phyloP scores from a whole-genome alignment of 2,329 filamentous ascomycete species.

The Canariomyces notabilis region DNA sequence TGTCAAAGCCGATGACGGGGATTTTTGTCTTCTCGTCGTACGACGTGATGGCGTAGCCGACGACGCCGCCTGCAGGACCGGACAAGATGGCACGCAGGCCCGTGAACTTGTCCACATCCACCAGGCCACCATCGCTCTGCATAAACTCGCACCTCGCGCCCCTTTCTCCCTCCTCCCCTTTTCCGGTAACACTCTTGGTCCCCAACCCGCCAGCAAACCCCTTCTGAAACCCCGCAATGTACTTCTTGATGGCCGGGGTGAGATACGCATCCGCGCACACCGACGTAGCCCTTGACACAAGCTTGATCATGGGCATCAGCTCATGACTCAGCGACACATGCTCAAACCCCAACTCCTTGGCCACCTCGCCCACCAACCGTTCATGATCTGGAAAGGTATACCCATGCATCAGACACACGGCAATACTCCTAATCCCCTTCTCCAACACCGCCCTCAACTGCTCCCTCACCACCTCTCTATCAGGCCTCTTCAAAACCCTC shows the following conservation, averaged over 20 bases:
- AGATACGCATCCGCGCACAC: slow-evolving; percentile 77
- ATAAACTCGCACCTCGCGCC: slow-evolving; percentile 89
- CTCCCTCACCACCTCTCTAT: slow-evolving; percentile 49
- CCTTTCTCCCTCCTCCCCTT: slow-evolving; percentile 55
- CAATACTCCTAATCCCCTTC: slow-evolving; percentile 71
- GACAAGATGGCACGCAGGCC: slow-evolving; percentile 82
- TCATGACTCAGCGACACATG: slow-evolving; percentile 79
- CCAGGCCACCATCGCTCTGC: slow-evolving; percentile 75
- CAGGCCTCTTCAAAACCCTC: slow-evolving; percentile 60
- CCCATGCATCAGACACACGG: slow-evolving; percentile 86
- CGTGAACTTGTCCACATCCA: slow-evolving; percentile 75
- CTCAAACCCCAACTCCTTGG: slow-evolving; percentile 72
- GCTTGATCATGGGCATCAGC: slow-evolving; percentile 86
- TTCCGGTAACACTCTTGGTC: slow-evolving; percentile 62
- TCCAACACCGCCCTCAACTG: slow-evolving; percentile 65
- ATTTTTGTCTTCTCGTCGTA: slow-evolving; percentile 78
- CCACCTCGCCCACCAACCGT: slow-evolving; percentile 67
- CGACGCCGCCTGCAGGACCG: slow-evolving; percentile 87
- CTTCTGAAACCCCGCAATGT: slow-evolving; percentile 66
- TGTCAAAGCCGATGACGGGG: slow-evolving; percentile 91
- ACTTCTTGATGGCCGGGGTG: slow-evolving; percentile 73
- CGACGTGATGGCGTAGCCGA: slow-evolving; percentile 86
- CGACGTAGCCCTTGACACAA: slow-evolving; percentile 69
- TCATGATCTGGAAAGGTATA: slow-evolving; percentile 91
- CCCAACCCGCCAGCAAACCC: slow-evolving; percentile 80